Conservation (phyloP, 441 rosid species). For the Rhodomyrtus psidioides region DNA sequence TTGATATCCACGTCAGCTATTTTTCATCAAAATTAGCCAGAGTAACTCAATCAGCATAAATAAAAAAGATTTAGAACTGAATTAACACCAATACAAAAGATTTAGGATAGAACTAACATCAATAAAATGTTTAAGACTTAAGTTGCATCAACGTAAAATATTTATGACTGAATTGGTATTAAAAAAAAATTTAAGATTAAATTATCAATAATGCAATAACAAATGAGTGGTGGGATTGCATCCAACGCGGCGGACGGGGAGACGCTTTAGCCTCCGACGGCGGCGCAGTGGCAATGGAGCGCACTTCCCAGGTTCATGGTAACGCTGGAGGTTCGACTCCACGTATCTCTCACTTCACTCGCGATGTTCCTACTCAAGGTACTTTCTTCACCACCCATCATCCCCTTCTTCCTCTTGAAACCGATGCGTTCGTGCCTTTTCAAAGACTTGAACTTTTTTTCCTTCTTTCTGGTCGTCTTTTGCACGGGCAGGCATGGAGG, state of each 20-base stretch:
- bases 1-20: too few relatives aligned
- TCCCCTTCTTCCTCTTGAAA: background rate
- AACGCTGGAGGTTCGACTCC: constrained; percentile 1
- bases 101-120: too few relatives aligned
- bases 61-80: too few relatives aligned
- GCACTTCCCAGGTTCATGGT: background rate
- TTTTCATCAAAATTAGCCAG: too few relatives aligned
- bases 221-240: background rate
- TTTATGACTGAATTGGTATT: too few relatives aligned
- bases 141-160: too few relatives aligned
- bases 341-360: constrained; percentile 4
- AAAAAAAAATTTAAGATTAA: too few relatives aligned
- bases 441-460: background rate
- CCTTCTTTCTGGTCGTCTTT: background rate
- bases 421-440: background rate
- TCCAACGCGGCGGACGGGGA: background rate
- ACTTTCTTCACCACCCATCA: background rate
- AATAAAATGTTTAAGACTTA: too few relatives aligned
- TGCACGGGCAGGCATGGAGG: constrained; percentile 54
- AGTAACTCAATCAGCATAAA: too few relatives aligned
- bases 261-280: background rate
- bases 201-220: too few relatives aligned
- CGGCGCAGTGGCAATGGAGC: background rate
- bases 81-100: too few relatives aligned
- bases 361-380: constrained; percentile 70